phyloP scores from a whole-genome alignment of 2,329 filamentous ascomycete genomes.

The Fusarium longipes region DNA sequence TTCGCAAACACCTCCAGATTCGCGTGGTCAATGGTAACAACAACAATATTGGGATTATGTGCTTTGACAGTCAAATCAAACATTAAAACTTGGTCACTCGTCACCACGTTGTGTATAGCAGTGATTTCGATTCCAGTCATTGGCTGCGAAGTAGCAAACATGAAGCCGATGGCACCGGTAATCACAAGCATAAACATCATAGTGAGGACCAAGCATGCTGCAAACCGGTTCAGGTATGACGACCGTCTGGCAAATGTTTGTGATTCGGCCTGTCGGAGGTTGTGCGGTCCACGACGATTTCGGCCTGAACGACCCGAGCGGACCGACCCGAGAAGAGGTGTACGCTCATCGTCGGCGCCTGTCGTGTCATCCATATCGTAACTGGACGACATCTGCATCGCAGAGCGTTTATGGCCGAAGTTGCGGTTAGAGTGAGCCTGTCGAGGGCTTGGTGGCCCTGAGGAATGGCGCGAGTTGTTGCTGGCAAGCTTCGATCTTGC shows the following conservation, averaged over 20 bases:
- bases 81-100: conserved; percentile 95
- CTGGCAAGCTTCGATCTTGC: conserved; percentile 71
- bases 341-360: conserved; percentile 86
- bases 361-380: conserved; percentile 86
- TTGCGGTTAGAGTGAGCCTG: conserved; percentile 56
- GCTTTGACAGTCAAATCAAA: conserved; percentile 89
- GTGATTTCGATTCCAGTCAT: conserved; percentile 81
- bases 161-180: conserved; percentile 86
- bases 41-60: conserved; percentile 91
- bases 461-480: conserved; percentile 67
- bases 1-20: conserved; percentile 96
- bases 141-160: conserved; percentile 91
- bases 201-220: conserved; percentile 87
- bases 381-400: conserved; percentile 68
- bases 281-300: conserved; percentile 65
- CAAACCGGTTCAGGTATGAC: conserved; percentile 77
- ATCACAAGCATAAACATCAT: conserved; percentile 84
- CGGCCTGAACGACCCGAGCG: conserved; percentile 69
- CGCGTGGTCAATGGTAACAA: conserved; percentile 85
- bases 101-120: conserved; percentile 88
- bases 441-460: conserved; percentile 77
- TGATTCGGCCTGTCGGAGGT: conserved; percentile 77
- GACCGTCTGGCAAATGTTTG: conserved; percentile 73
- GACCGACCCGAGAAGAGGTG: conserved; percentile 76
- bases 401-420: conserved; percentile 60